Percentiles rank a stretch among this genome's conserved stretches.
phyloP scores from a whole-genome alignment of 2,329 filamentous ascomycete species.

The Cadophora sp. region DNA sequence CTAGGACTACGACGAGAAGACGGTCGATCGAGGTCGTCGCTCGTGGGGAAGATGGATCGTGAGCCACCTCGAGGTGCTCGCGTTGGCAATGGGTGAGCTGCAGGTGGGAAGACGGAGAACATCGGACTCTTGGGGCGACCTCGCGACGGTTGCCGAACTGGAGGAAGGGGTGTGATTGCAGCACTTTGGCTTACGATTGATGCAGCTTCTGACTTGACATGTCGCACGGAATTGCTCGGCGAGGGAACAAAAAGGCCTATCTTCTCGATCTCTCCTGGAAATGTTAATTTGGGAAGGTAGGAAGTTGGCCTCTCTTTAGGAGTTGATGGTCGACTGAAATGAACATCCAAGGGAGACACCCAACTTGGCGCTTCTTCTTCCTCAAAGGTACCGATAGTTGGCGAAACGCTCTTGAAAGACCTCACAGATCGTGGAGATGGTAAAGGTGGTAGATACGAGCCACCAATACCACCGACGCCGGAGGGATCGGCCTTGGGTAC shows the following conservation, averaged over 20 bases:
- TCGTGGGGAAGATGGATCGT: conserved; percentile 30
- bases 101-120: conserved; percentile 14
- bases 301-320: conserved; percentile 31
- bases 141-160: not conserved
- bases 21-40: conserved; percentile 17
- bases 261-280: conserved; percentile 27
- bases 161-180: conserved; percentile 8
- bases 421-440: conserved; percentile 24
- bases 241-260: conserved; percentile 20
- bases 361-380: conserved; percentile 25
- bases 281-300: conserved; percentile 33
- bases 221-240: conserved; percentile 18
- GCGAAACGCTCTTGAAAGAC: conserved; percentile 19
- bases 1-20: conserved; percentile 23
- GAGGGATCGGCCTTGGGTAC: conserved; percentile 23
- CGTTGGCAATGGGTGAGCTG: conserved; percentile 1
- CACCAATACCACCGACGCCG: conserved; percentile 26
- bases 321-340: conserved; percentile 35
- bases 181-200: conserved; percentile 28
- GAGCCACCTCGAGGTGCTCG: conserved; percentile 24
- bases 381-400: not conserved
- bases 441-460: conserved; percentile 32
- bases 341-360: conserved; percentile 38
- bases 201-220: conserved; percentile 28
- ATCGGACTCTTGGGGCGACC: conserved; percentile 12